These are phyloP conservation scores for Pseudogymnoascus sp. DNA, from an alignment of 2,329 filamentous ascomycete genomes.

Conservation along the genomic window DNA sequence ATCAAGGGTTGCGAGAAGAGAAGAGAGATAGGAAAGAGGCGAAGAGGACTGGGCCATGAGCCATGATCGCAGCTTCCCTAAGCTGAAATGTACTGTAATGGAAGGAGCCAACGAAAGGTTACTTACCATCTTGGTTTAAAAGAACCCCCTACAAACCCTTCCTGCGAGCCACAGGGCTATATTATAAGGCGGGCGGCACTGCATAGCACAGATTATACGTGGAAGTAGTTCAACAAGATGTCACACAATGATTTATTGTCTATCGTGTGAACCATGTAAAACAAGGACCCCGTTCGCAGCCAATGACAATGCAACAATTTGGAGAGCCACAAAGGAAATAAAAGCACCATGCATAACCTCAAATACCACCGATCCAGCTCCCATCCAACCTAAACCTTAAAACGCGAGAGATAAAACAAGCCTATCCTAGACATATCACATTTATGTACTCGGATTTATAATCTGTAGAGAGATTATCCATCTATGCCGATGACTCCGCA, in stretches of 20 bases:
- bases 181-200: background rate
- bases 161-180: background rate
- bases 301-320: constrained; percentile 1
- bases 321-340: constrained; percentile 9
- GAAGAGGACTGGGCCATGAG: constrained; percentile 21
- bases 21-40: constrained; percentile 24
- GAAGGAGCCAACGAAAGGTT: background rate
- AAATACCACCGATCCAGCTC: constrained; percentile 24
- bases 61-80: background rate
- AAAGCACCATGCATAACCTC: constrained; percentile 27
- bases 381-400: constrained; percentile 25
- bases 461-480: constrained; percentile 22
- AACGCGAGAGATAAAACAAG: constrained; percentile 15
- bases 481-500: constrained; percentile 33
- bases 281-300: background rate
- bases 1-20: constrained; percentile 24
- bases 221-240: background rate
- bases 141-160: background rate
- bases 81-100: background rate
- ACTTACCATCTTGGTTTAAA: background rate
- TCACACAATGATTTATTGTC: constrained; percentile 7
- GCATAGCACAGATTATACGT: background rate
- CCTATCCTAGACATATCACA: constrained; percentile 8
- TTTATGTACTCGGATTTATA: background rate
- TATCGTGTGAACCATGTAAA: constrained; percentile 6